Percentiles rank a stretch among this genome's conserved stretches.
Evolutionary conservation across 2,329 filamentous ascomycete species (phyloP).

Genomic region (Pseudogymnoascus sp.): DNA sequence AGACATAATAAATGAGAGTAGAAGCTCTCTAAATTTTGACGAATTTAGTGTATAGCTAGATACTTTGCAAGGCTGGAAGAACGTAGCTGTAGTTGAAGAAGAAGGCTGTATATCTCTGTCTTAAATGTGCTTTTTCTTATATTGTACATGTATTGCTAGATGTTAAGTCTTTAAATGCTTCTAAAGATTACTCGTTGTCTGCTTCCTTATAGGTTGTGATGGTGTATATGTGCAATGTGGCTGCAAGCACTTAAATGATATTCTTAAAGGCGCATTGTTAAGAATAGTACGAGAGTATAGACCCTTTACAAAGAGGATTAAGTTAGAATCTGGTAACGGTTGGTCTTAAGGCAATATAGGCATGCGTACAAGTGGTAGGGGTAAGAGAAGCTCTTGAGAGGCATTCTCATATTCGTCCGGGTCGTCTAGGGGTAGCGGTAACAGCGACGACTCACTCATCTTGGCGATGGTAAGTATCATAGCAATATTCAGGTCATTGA

Average conservation of each 20-base stretch:
- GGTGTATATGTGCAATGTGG: neutral
- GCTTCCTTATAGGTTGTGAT: neutral
- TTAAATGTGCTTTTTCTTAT: too few species aligned
- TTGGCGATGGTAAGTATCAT: neutral
- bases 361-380: neutral
- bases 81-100: too few species aligned
- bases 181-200: neutral
- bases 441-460: neutral
- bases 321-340: neutral
- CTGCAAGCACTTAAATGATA: neutral
- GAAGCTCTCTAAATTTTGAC: too few species aligned
- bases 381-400: neutral
- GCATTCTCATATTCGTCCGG: neutral
- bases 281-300: neutral
- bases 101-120: too few species aligned
- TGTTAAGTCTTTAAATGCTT: neutral
- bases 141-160: neutral
- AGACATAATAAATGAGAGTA: too few species aligned
- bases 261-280: neutral
- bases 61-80: too few species aligned
- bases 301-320: neutral
- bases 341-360: neutral
- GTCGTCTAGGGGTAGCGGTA: neutral
- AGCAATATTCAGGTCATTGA: neutral
- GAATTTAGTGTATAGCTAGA: too few species aligned